These are phyloP conservation scores for Hyphodiscus hymeniophilus DNA, from an alignment of 495 filamentous ascomycete genomes.

Conservation along the genomic window DNA sequence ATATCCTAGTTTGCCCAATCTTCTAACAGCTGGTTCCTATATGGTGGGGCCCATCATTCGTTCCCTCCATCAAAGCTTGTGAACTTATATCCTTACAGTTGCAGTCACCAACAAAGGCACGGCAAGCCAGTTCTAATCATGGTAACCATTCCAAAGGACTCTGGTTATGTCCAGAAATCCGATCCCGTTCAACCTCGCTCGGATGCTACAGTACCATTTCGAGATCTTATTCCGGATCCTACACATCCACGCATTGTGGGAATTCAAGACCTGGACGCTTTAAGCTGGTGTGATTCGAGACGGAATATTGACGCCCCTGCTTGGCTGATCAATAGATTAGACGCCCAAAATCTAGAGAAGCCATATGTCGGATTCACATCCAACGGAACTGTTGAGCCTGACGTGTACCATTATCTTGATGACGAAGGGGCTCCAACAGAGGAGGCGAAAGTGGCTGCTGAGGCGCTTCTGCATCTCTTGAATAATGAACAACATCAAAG, in stretches of 20 bases:
- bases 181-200: constrained; percentile 19
- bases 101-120: no score
- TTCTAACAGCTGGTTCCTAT: no score
- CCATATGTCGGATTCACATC: no score
- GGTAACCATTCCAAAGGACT: constrained; percentile 6
- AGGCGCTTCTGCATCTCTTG: constrained; percentile 12
- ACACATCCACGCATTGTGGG: constrained; percentile 20
- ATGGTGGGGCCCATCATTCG: no score
- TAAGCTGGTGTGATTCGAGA: constrained; percentile 21
- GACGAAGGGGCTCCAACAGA: constrained; percentile 23
- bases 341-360: constrained; percentile 18
- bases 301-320: constrained; percentile 22
- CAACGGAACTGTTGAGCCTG: no score
- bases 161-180: constrained; percentile 15
- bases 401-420: constrained; percentile 20
- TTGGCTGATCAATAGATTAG: constrained; percentile 22
- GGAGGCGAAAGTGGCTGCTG: constrained; percentile 1
- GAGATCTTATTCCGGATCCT: constrained; percentile 19
- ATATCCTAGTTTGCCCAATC: no score
- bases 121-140: no score
- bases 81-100: no score
- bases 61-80: no score
- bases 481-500: constrained; percentile 13
- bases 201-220: constrained; percentile 21
- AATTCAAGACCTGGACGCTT: constrained; percentile 15